Percentiles rank a stretch among this genome's conserved stretches.
Evolutionary conservation across 2,329 filamentous ascomycete genomes (phyloP).

Genomic region (Elsinoe australis): DNA sequence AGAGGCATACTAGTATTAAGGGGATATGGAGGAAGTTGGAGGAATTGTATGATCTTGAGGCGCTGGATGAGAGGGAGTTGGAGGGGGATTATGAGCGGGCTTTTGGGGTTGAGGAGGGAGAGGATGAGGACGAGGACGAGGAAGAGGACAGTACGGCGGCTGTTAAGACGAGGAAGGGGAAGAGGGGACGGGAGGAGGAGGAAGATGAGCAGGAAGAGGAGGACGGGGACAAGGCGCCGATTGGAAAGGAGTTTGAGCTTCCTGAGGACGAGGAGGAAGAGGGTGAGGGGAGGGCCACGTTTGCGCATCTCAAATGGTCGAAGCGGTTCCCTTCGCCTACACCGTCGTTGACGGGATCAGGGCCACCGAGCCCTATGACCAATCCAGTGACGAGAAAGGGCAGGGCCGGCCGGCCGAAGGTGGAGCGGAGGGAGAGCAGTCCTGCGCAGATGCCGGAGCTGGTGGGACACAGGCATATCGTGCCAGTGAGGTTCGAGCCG

Average conservation of each 20-base stretch:
- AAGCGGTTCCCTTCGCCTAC: conserved; percentile 12
- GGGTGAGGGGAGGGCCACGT: neutral
- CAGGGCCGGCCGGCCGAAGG: neutral
- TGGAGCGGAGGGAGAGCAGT: conserved; percentile 11
- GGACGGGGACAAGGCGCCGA: neutral
- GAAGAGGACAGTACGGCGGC: conserved; percentile 34
- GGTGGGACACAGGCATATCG: conserved; percentile 25
- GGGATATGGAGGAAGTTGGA: conserved; percentile 86
- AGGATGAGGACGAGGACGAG: conserved; percentile 35
- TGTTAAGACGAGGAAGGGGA: conserved; percentile 32
- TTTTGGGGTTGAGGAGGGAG: conserved; percentile 31
- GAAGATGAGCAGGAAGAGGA: conserved; percentile 21
- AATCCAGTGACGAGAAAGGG: neutral
- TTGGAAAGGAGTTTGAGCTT: conserved; percentile 1
- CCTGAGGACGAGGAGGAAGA: conserved; percentile 4
- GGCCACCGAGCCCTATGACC: conserved; percentile 13
- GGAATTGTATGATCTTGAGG: conserved; percentile 74
- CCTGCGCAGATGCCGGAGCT: conserved; percentile 27
- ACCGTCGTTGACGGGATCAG: conserved; percentile 6
- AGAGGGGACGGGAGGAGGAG: conserved; percentile 21
- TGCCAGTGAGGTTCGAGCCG: conserved; percentile 30
- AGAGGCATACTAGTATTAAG: conserved; percentile 70
- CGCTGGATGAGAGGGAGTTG: conserved; percentile 69
- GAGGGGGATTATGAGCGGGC: conserved; percentile 34
- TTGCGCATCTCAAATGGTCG: conserved; percentile 8